Conservation (phyloP, 1,284 basidiomycete genomes). For the Golubevia sp. region DNA sequence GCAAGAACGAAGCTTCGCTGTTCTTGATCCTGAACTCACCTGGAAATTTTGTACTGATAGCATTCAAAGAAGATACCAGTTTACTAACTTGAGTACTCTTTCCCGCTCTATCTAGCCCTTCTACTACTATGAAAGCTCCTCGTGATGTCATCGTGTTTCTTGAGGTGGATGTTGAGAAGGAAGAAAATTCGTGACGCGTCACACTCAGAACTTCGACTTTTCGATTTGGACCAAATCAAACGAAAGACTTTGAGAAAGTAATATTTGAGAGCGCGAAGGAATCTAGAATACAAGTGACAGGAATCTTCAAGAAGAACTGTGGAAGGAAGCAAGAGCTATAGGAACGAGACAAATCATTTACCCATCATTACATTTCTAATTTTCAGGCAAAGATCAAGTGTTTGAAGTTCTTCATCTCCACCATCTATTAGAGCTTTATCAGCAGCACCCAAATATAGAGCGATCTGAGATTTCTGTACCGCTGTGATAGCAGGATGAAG, state of each 20-base stretch:
- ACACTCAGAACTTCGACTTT: too few species aligned
- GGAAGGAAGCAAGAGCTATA: too few species aligned
- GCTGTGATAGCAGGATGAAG: constrained; percentile 79
- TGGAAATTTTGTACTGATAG: too few species aligned
- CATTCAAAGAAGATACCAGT: constrained; percentile 17
- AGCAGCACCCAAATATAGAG: constrained; percentile 85
- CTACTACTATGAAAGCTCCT: constrained; percentile 56
- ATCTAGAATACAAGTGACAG: too few species aligned
- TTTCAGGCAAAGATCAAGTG: constrained; percentile 80
- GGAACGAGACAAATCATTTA: too few species aligned
- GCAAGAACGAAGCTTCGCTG: background rate
- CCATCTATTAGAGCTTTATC: constrained; percentile 97
- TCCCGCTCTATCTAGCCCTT: constrained; percentile 57
- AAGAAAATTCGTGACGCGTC: too few species aligned
- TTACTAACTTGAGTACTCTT: constrained; percentile 56
- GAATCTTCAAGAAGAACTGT: too few species aligned
- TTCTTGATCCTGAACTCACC: constrained; percentile 1
- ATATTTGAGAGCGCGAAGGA: too few species aligned
- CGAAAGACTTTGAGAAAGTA: too few species aligned
- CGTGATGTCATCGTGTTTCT: constrained; percentile 7
- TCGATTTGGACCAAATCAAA: too few species aligned
- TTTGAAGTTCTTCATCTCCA: constrained; percentile 96
- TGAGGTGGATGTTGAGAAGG: too few species aligned
- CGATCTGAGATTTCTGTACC: constrained; percentile 79
- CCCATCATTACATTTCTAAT: constrained; percentile 61